Evolutionary conservation across 1,139 yeast species (phyloP), one percentile per base, ranked within the genome.

Genomic region (Pichia sp.): DNA sequence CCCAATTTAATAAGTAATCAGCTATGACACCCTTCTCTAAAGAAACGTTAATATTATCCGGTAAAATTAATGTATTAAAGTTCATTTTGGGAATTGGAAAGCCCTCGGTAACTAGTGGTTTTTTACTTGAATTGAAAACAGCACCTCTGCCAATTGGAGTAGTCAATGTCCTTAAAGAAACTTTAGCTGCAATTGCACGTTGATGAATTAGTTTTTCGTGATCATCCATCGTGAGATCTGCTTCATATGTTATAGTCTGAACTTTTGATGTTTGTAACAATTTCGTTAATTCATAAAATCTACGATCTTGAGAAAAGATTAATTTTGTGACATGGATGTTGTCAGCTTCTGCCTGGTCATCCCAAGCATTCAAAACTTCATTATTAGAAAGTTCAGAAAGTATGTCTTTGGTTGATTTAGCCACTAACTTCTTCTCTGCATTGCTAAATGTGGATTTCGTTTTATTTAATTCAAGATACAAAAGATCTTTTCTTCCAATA

Each of bases 31-130:
- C 80, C 50, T 75, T 78, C 4, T 82, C 82, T 4, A 82, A 66
- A 1, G 82, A 72, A 1, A 87, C 77, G 26, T 81, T 85, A 67
- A 81, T 80, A 45, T 73, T 71, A 40, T 73, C 74, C 0, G 97
- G 95, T 18, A 79, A 70, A 45, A 90, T 77, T 24, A 78, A 60
- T 0, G 88, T 77, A 52, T 76, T 79, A 55, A 87, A 79, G 60
- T 87, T 85, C 63, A 92, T 70, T 51, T 78, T 79, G 0, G 95
- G 92, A 24, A 85, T 80, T 0, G 87, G 85, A 58, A 88, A 85
- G 53, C 82, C 81, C 61, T 92, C 97, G 0, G 97, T 88, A 35
- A 86, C 74, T 47, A 89, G 67, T 0, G 97, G 97, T 49, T 75
- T 73, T 52, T 88, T 73, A 15, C 92, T 82, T 2, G 86, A 82